Conservation (phyloP, 768 basidiomycete genomes). For the Suillus placidus region DNA sequence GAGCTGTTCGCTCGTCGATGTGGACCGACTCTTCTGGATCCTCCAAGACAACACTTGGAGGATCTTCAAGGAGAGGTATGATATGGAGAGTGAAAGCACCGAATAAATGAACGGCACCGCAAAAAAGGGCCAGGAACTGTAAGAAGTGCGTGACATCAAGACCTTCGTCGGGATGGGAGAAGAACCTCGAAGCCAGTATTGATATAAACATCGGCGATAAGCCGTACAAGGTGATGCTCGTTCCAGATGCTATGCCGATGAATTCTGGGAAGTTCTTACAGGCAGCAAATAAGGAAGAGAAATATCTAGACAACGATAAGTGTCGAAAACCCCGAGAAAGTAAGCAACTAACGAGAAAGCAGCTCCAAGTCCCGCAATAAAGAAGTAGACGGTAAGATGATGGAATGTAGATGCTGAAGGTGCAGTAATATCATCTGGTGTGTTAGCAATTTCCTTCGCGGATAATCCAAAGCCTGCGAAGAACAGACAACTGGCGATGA, state of each 20-base stretch:
- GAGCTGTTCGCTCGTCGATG: slow-evolving; percentile 31
- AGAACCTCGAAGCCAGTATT: slow-evolving; percentile 60
- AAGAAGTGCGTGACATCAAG: slow-evolving; percentile 54
- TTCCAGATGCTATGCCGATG: slow-evolving; percentile 66
- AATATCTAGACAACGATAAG: slow-evolving; percentile 45
- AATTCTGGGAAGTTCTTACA: slow-evolving; percentile 69
- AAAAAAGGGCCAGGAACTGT: slow-evolving; percentile 56
- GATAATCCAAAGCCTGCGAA: slow-evolving; percentile 63
- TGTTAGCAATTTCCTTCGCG: slow-evolving; percentile 55
- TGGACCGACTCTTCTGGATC: slow-evolving; percentile 17
- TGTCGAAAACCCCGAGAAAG: slow-evolving; percentile 21
- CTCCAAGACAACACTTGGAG: slow-evolving; percentile 1
- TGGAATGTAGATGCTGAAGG: slow-evolving; percentile 51
- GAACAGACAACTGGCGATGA: slow-evolving; percentile 62
- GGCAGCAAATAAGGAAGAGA: slow-evolving; percentile 76
- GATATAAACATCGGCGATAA: slow-evolving; percentile 79
- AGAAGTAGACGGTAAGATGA: slow-evolving; percentile 58
- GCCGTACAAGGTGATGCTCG: slow-evolving; percentile 75
- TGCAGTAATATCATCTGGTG: slow-evolving; percentile 40
- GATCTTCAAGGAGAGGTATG: slow-evolving; percentile 14
- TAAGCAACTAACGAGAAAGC: slow-evolving; percentile 64
- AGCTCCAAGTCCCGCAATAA: slow-evolving; percentile 66
- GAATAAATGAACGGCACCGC: slow-evolving; percentile 54
- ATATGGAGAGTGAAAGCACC: slow-evolving; percentile 50
- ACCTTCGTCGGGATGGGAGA: slow-evolving; percentile 50